Percentiles rank a stretch among this genome's conserved stretches.
Conservation (phyloP, 805 yeast species). For the Grigorovia yakushimaensis region DNA sequence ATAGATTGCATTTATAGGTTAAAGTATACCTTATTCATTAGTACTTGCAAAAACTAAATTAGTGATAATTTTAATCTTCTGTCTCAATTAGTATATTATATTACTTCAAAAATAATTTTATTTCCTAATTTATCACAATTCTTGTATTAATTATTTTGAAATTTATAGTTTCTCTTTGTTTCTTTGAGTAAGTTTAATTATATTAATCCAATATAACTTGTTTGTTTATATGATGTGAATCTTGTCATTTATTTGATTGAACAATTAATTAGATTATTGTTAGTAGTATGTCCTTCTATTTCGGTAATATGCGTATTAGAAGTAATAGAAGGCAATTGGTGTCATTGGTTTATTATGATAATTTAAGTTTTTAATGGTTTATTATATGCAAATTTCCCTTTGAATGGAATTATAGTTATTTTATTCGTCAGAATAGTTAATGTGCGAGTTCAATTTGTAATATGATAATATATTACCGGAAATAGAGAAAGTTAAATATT, state of each 20-base stretch:
- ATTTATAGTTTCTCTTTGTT: not conserved
- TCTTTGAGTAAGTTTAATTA: too few species aligned
- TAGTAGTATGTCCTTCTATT: not conserved
- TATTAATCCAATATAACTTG: not conserved
- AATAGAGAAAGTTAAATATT: too few species aligned
- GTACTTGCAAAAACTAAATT: not conserved
- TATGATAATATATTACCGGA: too few species aligned
- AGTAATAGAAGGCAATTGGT: too few species aligned
- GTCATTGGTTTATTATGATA: too few species aligned
- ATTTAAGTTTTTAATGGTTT: too few species aligned
- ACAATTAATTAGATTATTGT: not conserved
- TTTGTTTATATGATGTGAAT: conserved; percentile 2
- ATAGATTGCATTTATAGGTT: not conserved
- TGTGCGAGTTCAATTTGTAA: too few species aligned
- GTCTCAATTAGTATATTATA: not conserved
- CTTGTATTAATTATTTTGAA: not conserved
- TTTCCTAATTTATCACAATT: not conserved
- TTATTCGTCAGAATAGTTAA: too few species aligned
- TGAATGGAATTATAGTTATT: too few species aligned
- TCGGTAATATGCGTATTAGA: too few species aligned
- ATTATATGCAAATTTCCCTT: too few species aligned
- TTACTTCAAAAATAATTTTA: not conserved
- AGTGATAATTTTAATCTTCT: not conserved
- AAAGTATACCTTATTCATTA: not conserved
- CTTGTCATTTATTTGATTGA: conserved; percentile 1